Evolutionary conservation across 768 basidiomycete genomes (phyloP), one percentile per base, ranked within the genome.

Genomic region (Leccinum uliginosum): DNA sequence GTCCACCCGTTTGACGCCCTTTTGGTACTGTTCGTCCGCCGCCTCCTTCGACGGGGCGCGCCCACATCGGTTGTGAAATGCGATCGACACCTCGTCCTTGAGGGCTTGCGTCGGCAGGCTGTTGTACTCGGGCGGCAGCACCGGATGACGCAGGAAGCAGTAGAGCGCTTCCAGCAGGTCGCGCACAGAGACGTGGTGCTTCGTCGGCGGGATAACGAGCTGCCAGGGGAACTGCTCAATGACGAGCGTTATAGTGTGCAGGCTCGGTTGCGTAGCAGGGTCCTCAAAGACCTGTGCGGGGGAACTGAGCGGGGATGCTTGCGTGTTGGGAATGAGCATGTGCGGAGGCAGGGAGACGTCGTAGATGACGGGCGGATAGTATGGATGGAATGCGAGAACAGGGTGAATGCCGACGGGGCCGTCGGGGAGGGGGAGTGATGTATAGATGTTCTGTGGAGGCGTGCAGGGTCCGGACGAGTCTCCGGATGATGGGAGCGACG

Each of bases 1-100:
- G 66, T 86, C 84, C 0, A 85, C 75, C 50, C 81, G 69, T 66
- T 79, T 82, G 19, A 84, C 61, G 0, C 81, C 82, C 62, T 79
- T 79, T 11, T 60, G 61, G 58, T 73, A 71, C 66, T 84, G 82
- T 26, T 66, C 62, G 30, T 71, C 73, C 24, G 69, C 70, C 1
- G 55, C 65, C 30, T 64, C 64, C 2, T 65, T 55, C 12, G 76
- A 71, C 1, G 59, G 44, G 14, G 76, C 68, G 12, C 70, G 67
- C 34, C 67, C 64, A 57, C 72, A 80, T 19, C 83, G 75, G 6
- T 53, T 57, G 44, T 69, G 69, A 64, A 76, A 85, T 6, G 82
- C 80, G 6, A 67, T 63, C 3, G 71, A 70, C n/a, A 82, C 75
- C 10, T 66, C 66, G 7, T 67, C 62, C 47, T 70, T 72, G 17